A percentile compares a stretch with the other conserved stretches of the same genome.
Conservation (phyloP, 495 filamentous ascomycete species). For the Talaromyces thailandensis region DNA sequence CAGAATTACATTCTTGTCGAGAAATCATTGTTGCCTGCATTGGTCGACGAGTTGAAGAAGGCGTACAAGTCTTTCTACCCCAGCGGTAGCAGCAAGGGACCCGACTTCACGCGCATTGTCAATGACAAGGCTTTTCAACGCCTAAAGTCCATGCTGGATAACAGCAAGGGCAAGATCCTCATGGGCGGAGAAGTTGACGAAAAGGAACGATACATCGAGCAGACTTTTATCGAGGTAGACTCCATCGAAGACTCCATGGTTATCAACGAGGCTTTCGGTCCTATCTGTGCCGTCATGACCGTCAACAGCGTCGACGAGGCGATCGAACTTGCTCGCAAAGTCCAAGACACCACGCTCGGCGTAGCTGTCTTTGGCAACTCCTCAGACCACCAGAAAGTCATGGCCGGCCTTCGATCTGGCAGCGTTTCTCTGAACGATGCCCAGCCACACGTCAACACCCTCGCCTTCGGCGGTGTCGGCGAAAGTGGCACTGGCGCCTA, state of each 20-base stretch:
- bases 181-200: constrained; percentile 78
- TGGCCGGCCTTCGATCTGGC: constrained; percentile 60
- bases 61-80: constrained; percentile 76
- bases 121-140: constrained; percentile 69
- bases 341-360: constrained; percentile 72
- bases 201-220: constrained; percentile 70
- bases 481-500: constrained; percentile 77
- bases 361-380: constrained; percentile 79
- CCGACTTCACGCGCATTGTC: constrained; percentile 71
- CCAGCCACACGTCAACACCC: constrained; percentile 71
- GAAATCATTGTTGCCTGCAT: constrained; percentile 55
- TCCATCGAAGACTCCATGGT: constrained; percentile 70
- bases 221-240: constrained; percentile 72
- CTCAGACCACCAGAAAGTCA: constrained; percentile 59
- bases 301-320: constrained; percentile 72
- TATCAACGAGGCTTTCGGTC: constrained; percentile 79
- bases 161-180: constrained; percentile 72
- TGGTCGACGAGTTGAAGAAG: constrained; percentile 65
- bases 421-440: constrained; percentile 76
- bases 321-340: constrained; percentile 61
- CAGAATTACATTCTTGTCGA: constrained; percentile 88
- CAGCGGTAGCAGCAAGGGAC: constrained; percentile 61
- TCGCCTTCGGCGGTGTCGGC: constrained; percentile 88
- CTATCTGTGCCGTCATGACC: constrained; percentile 70
- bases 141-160: constrained; percentile 82